Percentiles rank a stretch among this genome's conserved stretches.
phyloP scores from a whole-genome alignment of 2,329 filamentous ascomycete genomes.

The Monilinia fructigena region DNA sequence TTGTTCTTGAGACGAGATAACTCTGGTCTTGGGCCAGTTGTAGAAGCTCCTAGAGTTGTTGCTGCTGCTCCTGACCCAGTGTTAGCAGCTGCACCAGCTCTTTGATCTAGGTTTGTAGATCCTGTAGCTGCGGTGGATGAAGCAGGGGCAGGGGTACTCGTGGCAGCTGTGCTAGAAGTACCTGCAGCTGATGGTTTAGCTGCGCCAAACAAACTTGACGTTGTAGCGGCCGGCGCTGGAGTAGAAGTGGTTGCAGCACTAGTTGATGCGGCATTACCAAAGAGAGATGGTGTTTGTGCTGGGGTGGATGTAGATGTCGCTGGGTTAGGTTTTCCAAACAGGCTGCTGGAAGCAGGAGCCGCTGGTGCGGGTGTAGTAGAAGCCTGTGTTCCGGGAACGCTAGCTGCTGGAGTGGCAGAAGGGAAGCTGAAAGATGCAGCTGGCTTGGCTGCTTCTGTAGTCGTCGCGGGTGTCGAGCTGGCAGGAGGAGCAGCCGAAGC shows the following conservation, averaged over 20 bases:
- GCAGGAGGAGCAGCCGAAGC: conserved; percentile 19
- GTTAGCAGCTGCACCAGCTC: background rate
- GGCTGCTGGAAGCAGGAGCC: conserved; percentile 17
- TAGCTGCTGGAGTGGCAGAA: conserved; percentile 26
- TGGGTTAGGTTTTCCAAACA: conserved; percentile 23
- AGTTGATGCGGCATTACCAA: conserved; percentile 35
- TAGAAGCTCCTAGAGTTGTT: conserved; percentile 63
- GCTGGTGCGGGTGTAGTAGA: conserved; percentile 14
- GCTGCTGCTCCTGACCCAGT: conserved; percentile 12
- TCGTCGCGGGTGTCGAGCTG: conserved; percentile 24
- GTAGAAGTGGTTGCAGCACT: conserved; percentile 25
- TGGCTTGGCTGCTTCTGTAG: conserved; percentile 27
- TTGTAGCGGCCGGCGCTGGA: conserved; percentile 29
- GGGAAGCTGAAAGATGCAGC: conserved; percentile 30
- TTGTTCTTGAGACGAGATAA: conserved; percentile 94
- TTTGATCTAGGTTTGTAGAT: conserved; percentile 33
- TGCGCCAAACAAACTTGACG: conserved; percentile 40
- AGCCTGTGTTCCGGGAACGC: conserved; percentile 19
- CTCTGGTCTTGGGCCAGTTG: conserved; percentile 75
- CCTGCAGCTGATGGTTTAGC: conserved; percentile 20
- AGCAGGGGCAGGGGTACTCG: conserved; percentile 27
- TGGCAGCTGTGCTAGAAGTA: conserved; percentile 17
- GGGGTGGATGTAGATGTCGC: conserved; percentile 24
- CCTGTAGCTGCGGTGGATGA: conserved; percentile 35
- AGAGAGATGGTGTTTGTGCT: conserved; percentile 33